Evolutionary conservation across 1,284 basidiomycete genomes (phyloP).

Genomic region (Pseudozyma pruni): DNA sequence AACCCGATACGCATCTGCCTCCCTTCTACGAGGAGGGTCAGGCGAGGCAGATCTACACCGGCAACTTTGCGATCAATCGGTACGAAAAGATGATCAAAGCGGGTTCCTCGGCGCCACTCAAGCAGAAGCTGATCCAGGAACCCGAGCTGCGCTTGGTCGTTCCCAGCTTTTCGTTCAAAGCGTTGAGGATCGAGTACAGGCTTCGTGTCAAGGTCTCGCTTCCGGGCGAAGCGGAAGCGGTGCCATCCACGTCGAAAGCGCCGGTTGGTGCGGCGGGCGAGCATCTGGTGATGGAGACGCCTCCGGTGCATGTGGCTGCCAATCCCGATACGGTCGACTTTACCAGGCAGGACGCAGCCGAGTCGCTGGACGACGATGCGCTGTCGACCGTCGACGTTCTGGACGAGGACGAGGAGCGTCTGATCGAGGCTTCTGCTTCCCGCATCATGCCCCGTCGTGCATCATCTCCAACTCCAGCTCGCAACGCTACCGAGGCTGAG

Average conservation of each 20-base stretch:
- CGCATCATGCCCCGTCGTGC: conserved; percentile 1
- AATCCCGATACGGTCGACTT: conserved; percentile 50
- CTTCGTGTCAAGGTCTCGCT: conserved; percentile 37
- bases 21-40: conserved; percentile 44
- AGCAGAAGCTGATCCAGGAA: conserved; percentile 29
- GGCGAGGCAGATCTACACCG: conserved; percentile 38
- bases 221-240: conserved; percentile 6
- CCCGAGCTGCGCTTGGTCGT: conserved; percentile 43
- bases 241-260: conserved; percentile 4
- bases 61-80: conserved; percentile 45
- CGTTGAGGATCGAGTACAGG: conserved; percentile 44
- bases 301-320: conserved; percentile 41
- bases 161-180: conserved; percentile 50
- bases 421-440: conserved; percentile 30
- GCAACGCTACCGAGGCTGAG: background rate
- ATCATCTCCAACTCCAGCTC: conserved; percentile 3
- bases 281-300: conserved; percentile 40
- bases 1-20: conserved; percentile 39
- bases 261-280: background rate
- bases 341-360: conserved; percentile 26
- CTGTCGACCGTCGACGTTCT: conserved; percentile 37
- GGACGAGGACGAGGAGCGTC: conserved; percentile 44
- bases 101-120: conserved; percentile 30
- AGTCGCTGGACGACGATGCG: conserved; percentile 30
- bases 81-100: conserved; percentile 51